Evolutionary conservation across 306 rosid genomes (phyloP), one percentile per base, ranked within the genome.

Genomic region (Trichosanthes truncata): DNA sequence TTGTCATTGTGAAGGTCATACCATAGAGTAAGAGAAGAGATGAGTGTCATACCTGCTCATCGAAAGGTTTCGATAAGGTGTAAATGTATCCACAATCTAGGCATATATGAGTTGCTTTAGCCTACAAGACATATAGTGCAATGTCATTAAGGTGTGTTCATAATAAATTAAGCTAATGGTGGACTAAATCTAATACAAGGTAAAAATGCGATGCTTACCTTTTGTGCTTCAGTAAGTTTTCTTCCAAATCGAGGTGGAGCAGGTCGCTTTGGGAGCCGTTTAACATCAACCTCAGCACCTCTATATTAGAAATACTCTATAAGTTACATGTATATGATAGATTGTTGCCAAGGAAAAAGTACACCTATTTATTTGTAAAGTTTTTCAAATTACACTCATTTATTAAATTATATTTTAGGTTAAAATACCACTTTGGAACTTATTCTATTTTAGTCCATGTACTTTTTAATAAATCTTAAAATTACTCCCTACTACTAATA

Each of bases 21-120:
- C 7, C 5, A 14, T 53, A 56, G 13, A 23, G 13, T n/a, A n/a
- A 29, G 25, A 17, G 21, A 51, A 13, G 8, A 31, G 23, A 65
- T 4, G 25, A 6, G 25, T 3, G 57, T 56, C 33, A 80, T 82
- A 91, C 98, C 91, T 93, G 97, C 75, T 95, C 99, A 0, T 91
- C 98, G 25, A 95, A 95, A 21, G 99, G 89, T 80, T 95, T 95
- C 48, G 80, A 92, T 79, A 93, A 82, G 67, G 86, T 80, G 94
- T 93, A 95, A 61, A 95, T 85, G 83, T 17, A 95, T 90, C 99
- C 99, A 78, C 98, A 95, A 83, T 95, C 99, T 43, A 95, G 84
- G 86, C 97, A 95, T 78, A 95, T 91, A 83, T 95, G 98, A 36
- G 99, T 95, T 62, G 99, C 99, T 89, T 95, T 93, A 67, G 97